These are phyloP conservation scores for Colletotrichum sp. DNA, from an alignment of 2,329 filamentous ascomycete genomes.

Conservation along the genomic window DNA sequence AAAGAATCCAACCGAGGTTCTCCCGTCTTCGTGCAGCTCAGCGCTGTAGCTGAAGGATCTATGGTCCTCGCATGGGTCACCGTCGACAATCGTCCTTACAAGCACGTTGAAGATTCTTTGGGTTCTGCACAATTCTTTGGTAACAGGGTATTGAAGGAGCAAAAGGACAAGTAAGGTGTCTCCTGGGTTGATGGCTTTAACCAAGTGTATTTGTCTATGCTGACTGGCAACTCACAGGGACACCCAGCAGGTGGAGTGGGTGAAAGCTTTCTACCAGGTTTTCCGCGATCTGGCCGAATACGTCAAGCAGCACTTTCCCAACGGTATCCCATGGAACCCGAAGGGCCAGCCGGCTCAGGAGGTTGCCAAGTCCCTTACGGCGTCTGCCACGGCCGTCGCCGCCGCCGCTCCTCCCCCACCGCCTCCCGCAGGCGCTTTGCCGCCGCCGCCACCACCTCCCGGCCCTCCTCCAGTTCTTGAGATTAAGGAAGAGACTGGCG, in stretches of 20 bases:
- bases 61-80: constrained; percentile 91
- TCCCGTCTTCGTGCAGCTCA: constrained; percentile 79
- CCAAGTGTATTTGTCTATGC: neutral
- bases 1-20: constrained; percentile 82
- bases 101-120: constrained; percentile 84
- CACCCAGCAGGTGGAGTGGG: constrained; percentile 82
- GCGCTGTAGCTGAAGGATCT: constrained; percentile 88
- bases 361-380: constrained; percentile 63
- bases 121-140: constrained; percentile 91
- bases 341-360: constrained; percentile 76
- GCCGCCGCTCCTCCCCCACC: constrained; percentile 54
- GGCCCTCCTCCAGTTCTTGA: constrained; percentile 72
- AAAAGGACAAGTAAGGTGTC: constrained; percentile 69
- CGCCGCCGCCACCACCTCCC: constrained; percentile 74
- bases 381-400: constrained; percentile 36
- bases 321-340: constrained; percentile 86
- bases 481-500: constrained; percentile 53
- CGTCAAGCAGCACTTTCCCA: constrained; percentile 81
- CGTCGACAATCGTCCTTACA: constrained; percentile 80
- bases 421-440: constrained; percentile 57
- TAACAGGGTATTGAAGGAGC: constrained; percentile 90
- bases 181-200: neutral
- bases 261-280: constrained; percentile 89
- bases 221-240: constrained; percentile 60
- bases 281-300: constrained; percentile 86